These are phyloP conservation scores for Jasminum sambac DNA, from an alignment of 257 asterid species.

Conservation along the genomic window DNA sequence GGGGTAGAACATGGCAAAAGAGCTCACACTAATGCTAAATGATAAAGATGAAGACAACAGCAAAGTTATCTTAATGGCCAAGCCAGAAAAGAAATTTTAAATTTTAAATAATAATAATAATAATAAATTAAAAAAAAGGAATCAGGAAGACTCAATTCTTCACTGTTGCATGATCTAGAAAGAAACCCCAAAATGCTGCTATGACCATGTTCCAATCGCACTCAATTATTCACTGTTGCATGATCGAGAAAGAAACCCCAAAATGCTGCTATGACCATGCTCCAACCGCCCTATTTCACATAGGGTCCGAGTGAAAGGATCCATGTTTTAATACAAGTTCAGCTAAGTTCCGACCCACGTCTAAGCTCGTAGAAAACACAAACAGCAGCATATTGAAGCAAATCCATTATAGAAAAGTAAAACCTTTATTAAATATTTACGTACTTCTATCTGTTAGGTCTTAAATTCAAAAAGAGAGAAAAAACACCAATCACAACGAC, in stretches of 20 bases:
- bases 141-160: neutral
- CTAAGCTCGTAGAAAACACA: neutral
- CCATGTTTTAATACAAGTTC: neutral
- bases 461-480: neutral
- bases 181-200: neutral
- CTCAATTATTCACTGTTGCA: neutral
- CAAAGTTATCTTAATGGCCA: neutral
- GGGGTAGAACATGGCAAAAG: neutral
- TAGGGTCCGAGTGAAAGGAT: neutral
- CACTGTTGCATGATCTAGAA: neutral
- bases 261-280: neutral
- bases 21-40: neutral
- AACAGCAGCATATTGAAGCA: neutral
- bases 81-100: neutral
- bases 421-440: neutral
- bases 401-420: neutral
- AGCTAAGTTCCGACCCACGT: neutral
- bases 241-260: neutral
- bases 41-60: neutral
- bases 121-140: neutral
- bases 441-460: neutral
- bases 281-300: neutral
- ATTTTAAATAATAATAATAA: too few species aligned
- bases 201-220: neutral
- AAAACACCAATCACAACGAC: neutral